Conservation (phyloP, 2,329 filamentous ascomycete genomes). For the Cercospora sesami region DNA sequence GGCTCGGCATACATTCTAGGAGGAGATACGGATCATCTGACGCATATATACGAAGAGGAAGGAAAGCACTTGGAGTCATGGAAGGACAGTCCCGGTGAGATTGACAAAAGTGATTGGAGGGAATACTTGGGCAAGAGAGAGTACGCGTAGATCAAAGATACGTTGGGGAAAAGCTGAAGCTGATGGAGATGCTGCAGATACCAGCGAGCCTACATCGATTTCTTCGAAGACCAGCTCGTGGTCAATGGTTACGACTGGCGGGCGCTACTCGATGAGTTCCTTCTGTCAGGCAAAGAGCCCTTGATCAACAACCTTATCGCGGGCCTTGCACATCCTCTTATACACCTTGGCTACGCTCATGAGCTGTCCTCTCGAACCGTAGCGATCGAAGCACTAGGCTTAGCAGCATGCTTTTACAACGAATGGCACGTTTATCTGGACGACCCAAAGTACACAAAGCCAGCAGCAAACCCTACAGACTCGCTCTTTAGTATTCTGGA, state of each 20-base stretch:
- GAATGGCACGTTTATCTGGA: conserved; percentile 65
- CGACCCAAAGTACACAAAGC: conserved; percentile 67
- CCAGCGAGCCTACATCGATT: conserved; percentile 89
- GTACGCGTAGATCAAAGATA: conserved; percentile 44
- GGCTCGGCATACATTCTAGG: conserved; percentile 84
- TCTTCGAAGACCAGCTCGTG: conserved; percentile 89
- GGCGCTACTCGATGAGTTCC: conserved; percentile 69
- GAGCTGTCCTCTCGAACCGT: conserved; percentile 83
- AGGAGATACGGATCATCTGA: conserved; percentile 69
- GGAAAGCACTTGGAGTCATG: conserved; percentile 72
- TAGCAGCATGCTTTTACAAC: conserved; percentile 62
- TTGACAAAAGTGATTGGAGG: conserved; percentile 80
- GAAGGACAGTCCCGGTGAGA: conserved; percentile 79
- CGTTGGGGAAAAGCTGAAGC: not conserved
- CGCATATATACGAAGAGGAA: conserved; percentile 77
- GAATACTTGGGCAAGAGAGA: conserved; percentile 75
- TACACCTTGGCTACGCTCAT: conserved; percentile 91
- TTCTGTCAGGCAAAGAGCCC: conserved; percentile 73
- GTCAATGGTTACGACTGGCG: conserved; percentile 81
- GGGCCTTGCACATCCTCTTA: conserved; percentile 84
- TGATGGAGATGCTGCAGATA: conserved; percentile 53
- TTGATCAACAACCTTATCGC: conserved; percentile 77
- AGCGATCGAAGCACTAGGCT: conserved; percentile 80
- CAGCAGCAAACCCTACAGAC: conserved; percentile 58
- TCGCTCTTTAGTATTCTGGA: conserved; percentile 70